phyloP scores from a whole-genome alignment of 352 stramenopile species.

The Globisporangium ultimum region DNA sequence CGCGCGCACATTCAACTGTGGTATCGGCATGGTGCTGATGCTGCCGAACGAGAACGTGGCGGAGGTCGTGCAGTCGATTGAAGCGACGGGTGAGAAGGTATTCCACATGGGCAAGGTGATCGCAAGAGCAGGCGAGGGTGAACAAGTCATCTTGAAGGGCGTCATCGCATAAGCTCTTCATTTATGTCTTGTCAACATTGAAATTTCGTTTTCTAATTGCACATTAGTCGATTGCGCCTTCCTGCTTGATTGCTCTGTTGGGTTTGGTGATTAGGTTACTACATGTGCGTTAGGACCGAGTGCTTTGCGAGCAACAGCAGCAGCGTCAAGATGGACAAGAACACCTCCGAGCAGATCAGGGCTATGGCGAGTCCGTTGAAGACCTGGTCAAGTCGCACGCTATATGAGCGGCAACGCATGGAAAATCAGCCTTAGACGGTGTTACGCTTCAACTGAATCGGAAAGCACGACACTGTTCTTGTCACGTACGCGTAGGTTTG shows the following conservation, averaged over 20 bases:
- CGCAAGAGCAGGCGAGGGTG: conserved; percentile 36
- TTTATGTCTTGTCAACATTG: not conserved
- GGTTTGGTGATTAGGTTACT: too few relatives aligned
- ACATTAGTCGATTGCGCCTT: not conserved
- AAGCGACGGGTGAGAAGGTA: conserved; percentile 85
- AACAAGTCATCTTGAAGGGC: conserved; percentile 86
- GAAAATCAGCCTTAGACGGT: conserved; percentile 3
- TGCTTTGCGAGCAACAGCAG: conserved; percentile 26
- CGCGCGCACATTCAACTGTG: conserved; percentile 98
- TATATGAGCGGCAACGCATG: conserved; percentile 10
- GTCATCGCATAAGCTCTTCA: conserved; percentile 44
- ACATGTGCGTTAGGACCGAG: not conserved
- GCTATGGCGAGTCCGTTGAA: conserved; percentile 61
- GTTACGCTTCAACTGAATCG: not conserved
- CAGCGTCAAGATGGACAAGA: conserved; percentile 48
- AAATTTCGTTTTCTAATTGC: conserved; percentile 1
- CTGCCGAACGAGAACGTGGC: conserved; percentile 87
- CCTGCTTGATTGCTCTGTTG: too few relatives aligned
- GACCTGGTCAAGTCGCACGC: conserved; percentile 54
- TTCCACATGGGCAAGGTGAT: conserved; percentile 89
- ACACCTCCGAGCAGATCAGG: conserved; percentile 50
- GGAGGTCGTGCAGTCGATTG: conserved; percentile 83
- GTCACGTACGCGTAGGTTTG: conserved; percentile 72
- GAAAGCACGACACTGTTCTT: not conserved
- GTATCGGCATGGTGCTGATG: conserved; percentile 98